Base-by-base conservation (phyloP, 371 early-diverging fungal species). In the Mucor mucedo region DNA sequence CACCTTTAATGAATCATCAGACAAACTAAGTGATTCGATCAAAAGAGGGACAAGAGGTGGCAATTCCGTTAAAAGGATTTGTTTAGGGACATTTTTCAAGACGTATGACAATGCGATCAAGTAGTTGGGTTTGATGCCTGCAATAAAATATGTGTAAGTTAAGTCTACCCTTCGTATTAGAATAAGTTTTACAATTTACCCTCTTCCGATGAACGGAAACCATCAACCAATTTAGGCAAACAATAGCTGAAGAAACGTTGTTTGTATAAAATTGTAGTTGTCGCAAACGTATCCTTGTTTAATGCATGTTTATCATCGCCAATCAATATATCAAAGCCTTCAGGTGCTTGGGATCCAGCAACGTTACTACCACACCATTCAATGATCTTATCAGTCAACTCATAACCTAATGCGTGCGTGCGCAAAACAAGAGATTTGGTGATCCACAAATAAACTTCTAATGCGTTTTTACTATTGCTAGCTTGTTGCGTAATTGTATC, bases 81-180 rank as follows among this genome's bases (percentile, higher is more conserved):
- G 88, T 66, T 92, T 90, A 16, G 95, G 91, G 35, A 93, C 88
- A 70, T 93, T 88, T 52, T 85, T 80, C 41, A 97, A 75, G 32
- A 95, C 75, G 67, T 92, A 87, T 0, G 95, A 93, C 49, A 97
- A 76, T 7, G 92, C 94, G 38, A 92, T 78, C 52, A 97, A 80
- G 61, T 91, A 88, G 58, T 87, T 81, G 30, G 87, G 81, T 60
- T 88, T 88, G 41, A 83, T 68, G 35, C 75, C 89, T 78, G 54
- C 11, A 52, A 6, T 27, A 35, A 35, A 35, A 8, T 35, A 21
- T 1, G 35, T 35, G 35, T 35, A 35, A 35, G 35, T 35, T 6
- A 42, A 10, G 11, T 42, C 44, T n/a, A 5, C 11, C 44, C 13
- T 42, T 42, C 13, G 4, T 10, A 10, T 42, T 35, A 4, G 35